These are phyloP conservation scores for Yamadazyma buinensis DNA, from an alignment of 1,139 yeast species.

Conservation along the genomic window DNA sequence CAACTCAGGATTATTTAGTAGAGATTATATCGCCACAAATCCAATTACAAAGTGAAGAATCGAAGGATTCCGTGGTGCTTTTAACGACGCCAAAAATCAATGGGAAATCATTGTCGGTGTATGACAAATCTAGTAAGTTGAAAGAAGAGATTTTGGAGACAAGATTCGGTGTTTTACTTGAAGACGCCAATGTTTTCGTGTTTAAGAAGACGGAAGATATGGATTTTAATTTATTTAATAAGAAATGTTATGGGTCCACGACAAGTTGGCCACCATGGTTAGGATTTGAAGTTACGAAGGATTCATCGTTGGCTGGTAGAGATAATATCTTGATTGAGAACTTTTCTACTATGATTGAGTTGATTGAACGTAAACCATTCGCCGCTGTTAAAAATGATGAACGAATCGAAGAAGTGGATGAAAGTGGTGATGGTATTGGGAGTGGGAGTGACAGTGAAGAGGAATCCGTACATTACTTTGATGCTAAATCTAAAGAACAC, in stretches of 20 bases:
- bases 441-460: slow-evolving; percentile 4
- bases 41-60: slow-evolving; percentile 67
- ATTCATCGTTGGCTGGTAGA: slow-evolving; percentile 34
- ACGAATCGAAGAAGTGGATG: slow-evolving; percentile 6
- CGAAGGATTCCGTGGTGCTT: slow-evolving; percentile 58
- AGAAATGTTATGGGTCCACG: slow-evolving; percentile 33
- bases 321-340: slow-evolving; percentile 35
- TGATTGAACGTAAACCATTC: slow-evolving; percentile 29
- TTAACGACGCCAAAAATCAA: slow-evolving; percentile 39
- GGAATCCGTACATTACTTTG: slow-evolving; percentile 5
- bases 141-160: slow-evolving; percentile 28
- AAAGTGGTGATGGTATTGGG: background rate
- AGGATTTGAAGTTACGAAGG: slow-evolving; percentile 40
- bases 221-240: slow-evolving; percentile 20
- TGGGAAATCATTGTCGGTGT: slow-evolving; percentile 36
- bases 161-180: slow-evolving; percentile 35
- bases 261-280: slow-evolving; percentile 48
- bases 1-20: slow-evolving; percentile 61
- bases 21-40: slow-evolving; percentile 84
- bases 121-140: slow-evolving; percentile 22
- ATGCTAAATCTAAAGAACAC: slow-evolving; percentile 1
- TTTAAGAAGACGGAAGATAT: slow-evolving; percentile 25
- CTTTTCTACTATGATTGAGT: slow-evolving; percentile 35
- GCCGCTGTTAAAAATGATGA: slow-evolving; percentile 14
- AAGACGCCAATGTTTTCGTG: slow-evolving; percentile 40